These are phyloP conservation scores for Monosporascus sp. DNA, from an alignment of 2,329 filamentous ascomycete species.

Conservation along the genomic window DNA sequence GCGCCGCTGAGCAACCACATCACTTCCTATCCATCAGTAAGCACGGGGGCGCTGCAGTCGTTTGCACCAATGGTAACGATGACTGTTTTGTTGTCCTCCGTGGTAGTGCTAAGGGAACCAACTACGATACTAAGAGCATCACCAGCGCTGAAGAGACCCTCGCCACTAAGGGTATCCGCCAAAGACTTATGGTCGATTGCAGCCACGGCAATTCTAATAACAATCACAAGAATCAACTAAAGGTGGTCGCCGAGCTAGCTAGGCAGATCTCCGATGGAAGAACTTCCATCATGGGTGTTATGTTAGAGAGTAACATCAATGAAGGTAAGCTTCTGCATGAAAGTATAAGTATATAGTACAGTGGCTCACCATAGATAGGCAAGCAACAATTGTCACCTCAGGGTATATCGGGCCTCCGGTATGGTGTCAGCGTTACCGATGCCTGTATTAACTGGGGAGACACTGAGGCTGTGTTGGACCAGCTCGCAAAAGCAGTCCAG, in stretches of 20 bases:
- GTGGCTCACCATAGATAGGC: conserved; percentile 43
- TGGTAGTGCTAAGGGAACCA: conserved; percentile 87
- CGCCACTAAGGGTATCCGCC: conserved; percentile 63
- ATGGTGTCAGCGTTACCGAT: conserved; percentile 95
- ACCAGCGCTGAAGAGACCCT: conserved; percentile 76
- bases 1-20: conserved; percentile 84
- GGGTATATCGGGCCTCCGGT: conserved; percentile 78
- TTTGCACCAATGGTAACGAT: conserved; percentile 89
- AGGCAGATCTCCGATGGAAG: conserved; percentile 84
- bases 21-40: conserved; percentile 98
- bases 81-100: conserved; percentile 96
- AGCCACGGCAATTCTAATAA: conserved; percentile 95
- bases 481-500: conserved; percentile 74
- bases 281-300: conserved; percentile 86
- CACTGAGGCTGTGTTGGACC: conserved; percentile 72
- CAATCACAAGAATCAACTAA: conserved; percentile 95
- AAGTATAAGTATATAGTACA: not conserved
- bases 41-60: conserved; percentile 89
- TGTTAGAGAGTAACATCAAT: conserved; percentile 98
- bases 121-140: conserved; percentile 85
- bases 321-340: conserved; percentile 58
- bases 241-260: conserved; percentile 76
- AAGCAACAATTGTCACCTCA: conserved; percentile 88
- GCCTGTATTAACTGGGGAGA: conserved; percentile 95
- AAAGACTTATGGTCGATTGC: conserved; percentile 94